A percentile compares a stretch with the other conserved stretches of the same genome.
phyloP scores from a whole-genome alignment of 768 basidiomycete species.

The Kwoniella newhampshirensis region DNA sequence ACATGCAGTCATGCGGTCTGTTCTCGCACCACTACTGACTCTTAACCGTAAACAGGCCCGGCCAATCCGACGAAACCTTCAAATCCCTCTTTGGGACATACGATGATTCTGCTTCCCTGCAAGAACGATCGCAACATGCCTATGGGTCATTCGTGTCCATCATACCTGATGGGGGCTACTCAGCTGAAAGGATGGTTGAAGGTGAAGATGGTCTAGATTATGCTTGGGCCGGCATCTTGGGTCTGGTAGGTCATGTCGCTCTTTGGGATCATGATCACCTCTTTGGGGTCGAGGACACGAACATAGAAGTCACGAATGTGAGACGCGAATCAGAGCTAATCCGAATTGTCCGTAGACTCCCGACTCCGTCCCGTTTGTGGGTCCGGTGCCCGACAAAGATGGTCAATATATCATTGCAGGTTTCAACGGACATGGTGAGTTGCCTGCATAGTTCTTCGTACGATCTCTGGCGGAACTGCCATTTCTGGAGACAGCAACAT shows the following conservation, averaged over 20 bases:
- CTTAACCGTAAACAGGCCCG: too few species aligned
- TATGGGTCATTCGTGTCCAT: slow-evolving; percentile 23
- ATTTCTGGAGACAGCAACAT: too few species aligned
- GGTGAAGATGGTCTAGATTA: slow-evolving; percentile 38
- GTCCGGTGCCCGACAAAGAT: slow-evolving; percentile 35
- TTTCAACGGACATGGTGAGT: slow-evolving; percentile 33
- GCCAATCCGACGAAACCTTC: neutral
- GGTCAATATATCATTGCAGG: slow-evolving; percentile 42
- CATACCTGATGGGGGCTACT: slow-evolving; percentile 29
- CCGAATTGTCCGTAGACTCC: slow-evolving; percentile 27
- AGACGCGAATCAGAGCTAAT: neutral
- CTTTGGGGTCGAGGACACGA: too few species aligned
- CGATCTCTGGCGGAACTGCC: neutral
- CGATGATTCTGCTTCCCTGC: neutral
- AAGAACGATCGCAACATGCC: slow-evolving; percentile 24
- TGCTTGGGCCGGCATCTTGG: slow-evolving; percentile 47
- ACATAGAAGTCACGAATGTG: too few species aligned
- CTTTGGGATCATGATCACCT: too few species aligned
- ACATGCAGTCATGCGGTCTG: too few species aligned
- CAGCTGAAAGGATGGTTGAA: slow-evolving; percentile 15
- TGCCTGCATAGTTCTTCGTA: neutral
- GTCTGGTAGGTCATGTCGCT: slow-evolving; percentile 43
- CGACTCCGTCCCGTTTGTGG: slow-evolving; percentile 41
- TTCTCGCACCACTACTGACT: neutral
- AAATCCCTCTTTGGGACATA: neutral